Conservation (phyloP, 2,329 filamentous ascomycete genomes). For the Grosmannia clavigera region DNA sequence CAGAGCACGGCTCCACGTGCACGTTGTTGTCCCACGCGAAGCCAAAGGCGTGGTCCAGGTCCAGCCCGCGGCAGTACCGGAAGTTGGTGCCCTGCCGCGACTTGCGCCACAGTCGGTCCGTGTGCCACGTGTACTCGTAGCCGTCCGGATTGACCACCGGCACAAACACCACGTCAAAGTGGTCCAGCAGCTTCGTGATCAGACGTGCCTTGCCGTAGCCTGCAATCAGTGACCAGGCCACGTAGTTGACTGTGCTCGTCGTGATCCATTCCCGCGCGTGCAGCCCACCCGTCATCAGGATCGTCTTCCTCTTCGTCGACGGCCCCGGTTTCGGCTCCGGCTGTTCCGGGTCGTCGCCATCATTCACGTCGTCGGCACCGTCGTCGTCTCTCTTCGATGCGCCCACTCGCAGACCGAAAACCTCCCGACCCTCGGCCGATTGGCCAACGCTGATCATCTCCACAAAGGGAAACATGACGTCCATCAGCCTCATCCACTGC, state of each 20-base stretch:
- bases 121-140: slow-evolving; percentile 86
- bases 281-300: slow-evolving; percentile 61
- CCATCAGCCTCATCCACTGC: slow-evolving; percentile 74
- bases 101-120: slow-evolving; percentile 89
- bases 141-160: slow-evolving; percentile 89
- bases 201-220: slow-evolving; percentile 59
- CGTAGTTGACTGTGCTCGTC: slow-evolving; percentile 78
- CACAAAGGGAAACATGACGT: slow-evolving; percentile 71
- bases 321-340: slow-evolving; percentile 9
- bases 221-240: slow-evolving; percentile 80
- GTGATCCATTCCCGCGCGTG: slow-evolving; percentile 97
- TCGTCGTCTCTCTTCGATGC: neutral
- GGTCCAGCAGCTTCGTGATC: slow-evolving; percentile 67
- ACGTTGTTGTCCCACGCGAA: slow-evolving; percentile 67
- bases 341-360: neutral
- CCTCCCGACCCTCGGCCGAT: slow-evolving; percentile 80
- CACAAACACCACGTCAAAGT: slow-evolving; percentile 80
- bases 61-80: slow-evolving; percentile 74
- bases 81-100: slow-evolving; percentile 75
- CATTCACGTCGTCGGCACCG: neutral
- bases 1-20: slow-evolving; percentile 71
- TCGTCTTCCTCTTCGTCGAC: slow-evolving; percentile 14
- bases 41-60: slow-evolving; percentile 77
- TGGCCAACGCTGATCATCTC: slow-evolving; percentile 68
- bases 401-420: slow-evolving; percentile 69